Evolutionary conservation across 306 rosid species (phyloP), one percentile per base, ranked within the genome.

Genomic region (Prunus armeniaca): DNA sequence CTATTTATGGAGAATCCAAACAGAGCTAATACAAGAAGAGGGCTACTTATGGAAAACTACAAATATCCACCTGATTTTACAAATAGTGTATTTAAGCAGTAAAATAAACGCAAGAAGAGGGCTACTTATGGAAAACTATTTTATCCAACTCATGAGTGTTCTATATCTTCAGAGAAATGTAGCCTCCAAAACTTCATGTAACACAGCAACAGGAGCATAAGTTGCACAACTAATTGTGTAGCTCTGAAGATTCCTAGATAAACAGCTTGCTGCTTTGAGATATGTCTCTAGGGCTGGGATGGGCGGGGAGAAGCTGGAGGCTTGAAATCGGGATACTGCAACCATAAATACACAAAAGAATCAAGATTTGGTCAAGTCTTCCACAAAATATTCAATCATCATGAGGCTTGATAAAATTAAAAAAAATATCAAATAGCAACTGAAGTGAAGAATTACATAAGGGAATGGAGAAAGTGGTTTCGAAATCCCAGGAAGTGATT

Each of bases 291-390:
- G 27, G 99, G 98, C 88, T 87, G 92, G 9, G 99, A 87, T 19
- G 99, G 99, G 11, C 89, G 69, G 38, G 99, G 99, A 72, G 99
- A 96, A 70, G 99, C 62, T 38, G 99, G 98, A 63, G 99, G 99
- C 89, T 90, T 95, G 84, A 89, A 92, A 88, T 95, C 98, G 15
- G 98, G 97, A 88, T 95, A 95, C 98, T 95, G 95, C 85, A 82
- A 66, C 32, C 73, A 82, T 46, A 57, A 22, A 51, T 58, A 41
- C 19, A 60, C 15, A 22, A 63, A 20, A 73, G 41, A 25, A 25
- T 34, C 56, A 76, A 76, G 13, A 72, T 67, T 17, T 65, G 61
- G 65, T 56, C 56, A 17, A 67, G 27, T 70, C 52, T 41, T 67
- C 68, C 52, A 41, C 69, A 64, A 52, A 67, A 9, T n/a, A 34